Evolutionary conservation across 2,329 filamentous ascomycete genomes (phyloP).

Genomic region (Ilyonectria mors-panacis): DNA sequence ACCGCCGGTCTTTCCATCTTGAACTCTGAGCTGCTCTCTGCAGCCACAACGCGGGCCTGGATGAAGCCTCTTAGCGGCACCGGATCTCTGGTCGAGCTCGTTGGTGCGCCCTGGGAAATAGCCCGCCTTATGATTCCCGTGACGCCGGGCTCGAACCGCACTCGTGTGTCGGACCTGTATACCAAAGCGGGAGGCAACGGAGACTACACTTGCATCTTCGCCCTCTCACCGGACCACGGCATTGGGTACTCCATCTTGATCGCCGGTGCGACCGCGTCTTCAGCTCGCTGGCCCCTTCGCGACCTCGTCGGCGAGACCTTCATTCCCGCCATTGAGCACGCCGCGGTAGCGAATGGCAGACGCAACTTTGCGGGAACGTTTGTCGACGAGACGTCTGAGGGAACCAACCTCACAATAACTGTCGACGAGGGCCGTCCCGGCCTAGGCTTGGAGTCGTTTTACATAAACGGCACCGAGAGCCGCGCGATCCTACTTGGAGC

Average conservation of each 20-base stretch:
- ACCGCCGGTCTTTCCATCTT: conserved; percentile 38
- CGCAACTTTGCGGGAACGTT: conserved; percentile 38
- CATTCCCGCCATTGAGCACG: conserved; percentile 39
- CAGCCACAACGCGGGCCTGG: conserved; percentile 28
- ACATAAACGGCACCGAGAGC: conserved; percentile 13
- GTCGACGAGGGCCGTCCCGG: conserved; percentile 36
- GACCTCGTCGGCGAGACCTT: conserved; percentile 36
- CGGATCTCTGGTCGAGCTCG: conserved; percentile 33
- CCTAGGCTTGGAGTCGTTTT: conserved; percentile 16
- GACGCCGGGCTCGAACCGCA: conserved; percentile 45
- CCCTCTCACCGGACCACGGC: conserved; percentile 51
- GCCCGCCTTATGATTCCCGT: conserved; percentile 36
- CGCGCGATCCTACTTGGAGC: not conserved
- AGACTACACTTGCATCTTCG: conserved; percentile 47
- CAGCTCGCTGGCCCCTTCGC: conserved; percentile 35
- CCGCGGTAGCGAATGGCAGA: conserved; percentile 36
- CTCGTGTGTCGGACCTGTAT: conserved; percentile 49
- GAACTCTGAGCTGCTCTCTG: conserved; percentile 35
- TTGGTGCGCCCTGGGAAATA: conserved; percentile 44
- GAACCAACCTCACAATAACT: conserved; percentile 38
- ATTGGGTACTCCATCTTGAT: conserved; percentile 49
- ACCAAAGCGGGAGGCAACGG: conserved; percentile 46
- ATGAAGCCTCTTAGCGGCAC: conserved; percentile 43
- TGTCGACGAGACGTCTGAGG: not conserved
- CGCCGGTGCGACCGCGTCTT: conserved; percentile 41